These are phyloP conservation scores for Chamaenerion angustifolium DNA, from an alignment of 345 rosid species.

Conservation along the genomic window DNA sequence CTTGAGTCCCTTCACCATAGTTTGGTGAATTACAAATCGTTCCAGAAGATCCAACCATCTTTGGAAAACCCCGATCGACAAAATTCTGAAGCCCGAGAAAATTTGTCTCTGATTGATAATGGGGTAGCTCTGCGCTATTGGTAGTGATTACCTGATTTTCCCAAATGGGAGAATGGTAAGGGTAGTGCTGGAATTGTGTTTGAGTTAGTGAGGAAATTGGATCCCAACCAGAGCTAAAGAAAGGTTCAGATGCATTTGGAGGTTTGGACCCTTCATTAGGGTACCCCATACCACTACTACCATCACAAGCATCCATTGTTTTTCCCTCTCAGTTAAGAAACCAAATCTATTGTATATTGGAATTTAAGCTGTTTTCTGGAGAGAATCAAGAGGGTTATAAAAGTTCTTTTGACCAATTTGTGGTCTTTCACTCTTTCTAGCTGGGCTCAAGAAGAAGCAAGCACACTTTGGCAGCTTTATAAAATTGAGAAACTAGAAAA, in stretches of 20 bases:
- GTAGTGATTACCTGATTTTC: constrained; percentile 44
- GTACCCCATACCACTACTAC: constrained; percentile 34
- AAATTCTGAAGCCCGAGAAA: constrained; percentile 39
- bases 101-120: constrained; percentile 45
- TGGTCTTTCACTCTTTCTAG: constrained; percentile 33
- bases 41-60: constrained; percentile 32
- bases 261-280: constrained; percentile 37
- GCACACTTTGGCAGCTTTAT: constrained; percentile 48
- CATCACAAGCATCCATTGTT: constrained; percentile 41
- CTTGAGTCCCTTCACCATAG: constrained; percentile 24
- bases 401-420: constrained; percentile 33
- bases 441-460: constrained; percentile 64
- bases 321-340: constrained; percentile 12
- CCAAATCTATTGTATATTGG: constrained; percentile 14
- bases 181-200: constrained; percentile 17
- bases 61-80: constrained; percentile 50
- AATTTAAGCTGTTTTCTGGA: constrained; percentile 10
- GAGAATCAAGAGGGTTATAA: constrained; percentile 14
- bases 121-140: constrained; percentile 25
- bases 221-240: constrained; percentile 77
- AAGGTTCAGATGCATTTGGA: constrained; percentile 26
- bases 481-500: constrained; percentile 36
- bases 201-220: constrained; percentile 35
- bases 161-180: constrained; percentile 29
- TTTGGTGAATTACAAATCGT: constrained; percentile 21